phyloP scores from a whole-genome alignment of 2,329 filamentous ascomycete species.

The Trichoderma hamatum region DNA sequence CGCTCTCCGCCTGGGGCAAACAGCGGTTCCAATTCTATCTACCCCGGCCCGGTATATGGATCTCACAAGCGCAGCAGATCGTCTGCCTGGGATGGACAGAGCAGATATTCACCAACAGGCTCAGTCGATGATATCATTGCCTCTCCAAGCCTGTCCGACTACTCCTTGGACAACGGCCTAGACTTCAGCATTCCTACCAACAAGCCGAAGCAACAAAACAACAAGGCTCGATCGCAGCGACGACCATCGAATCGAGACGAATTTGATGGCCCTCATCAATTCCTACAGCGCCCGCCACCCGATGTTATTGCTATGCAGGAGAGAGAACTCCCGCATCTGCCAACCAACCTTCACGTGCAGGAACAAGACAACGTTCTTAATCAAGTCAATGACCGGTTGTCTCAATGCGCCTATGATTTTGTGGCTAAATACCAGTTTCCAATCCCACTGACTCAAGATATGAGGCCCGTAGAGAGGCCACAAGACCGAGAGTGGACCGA shows the following conservation, averaged over 20 bases:
- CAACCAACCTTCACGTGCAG: slow-evolving; percentile 78
- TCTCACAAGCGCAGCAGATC: slow-evolving; percentile 33
- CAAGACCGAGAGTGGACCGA: slow-evolving; percentile 87
- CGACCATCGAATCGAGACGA: slow-evolving; percentile 82
- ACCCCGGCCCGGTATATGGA: slow-evolving; percentile 28
- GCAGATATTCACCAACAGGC: slow-evolving; percentile 59
- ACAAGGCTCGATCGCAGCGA: slow-evolving; percentile 61
- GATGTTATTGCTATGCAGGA: slow-evolving; percentile 76
- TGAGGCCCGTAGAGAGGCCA: slow-evolving; percentile 73
- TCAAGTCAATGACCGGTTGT: slow-evolving; percentile 81
- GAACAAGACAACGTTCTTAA: slow-evolving; percentile 82
- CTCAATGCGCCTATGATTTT: slow-evolving; percentile 86
- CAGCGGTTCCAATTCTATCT: slow-evolving; percentile 33
- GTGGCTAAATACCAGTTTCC: slow-evolving; percentile 90
- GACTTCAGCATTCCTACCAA: slow-evolving; percentile 43
- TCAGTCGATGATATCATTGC: slow-evolving; percentile 62
- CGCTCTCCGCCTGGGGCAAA: slow-evolving; percentile 48
- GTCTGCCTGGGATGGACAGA: slow-evolving; percentile 53
- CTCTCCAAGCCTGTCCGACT: slow-evolving; percentile 64
- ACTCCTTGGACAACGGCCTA: slow-evolving; percentile 57
- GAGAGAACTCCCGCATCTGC: slow-evolving; percentile 77
- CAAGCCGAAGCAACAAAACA: slow-evolving; percentile 50
- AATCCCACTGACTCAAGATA: slow-evolving; percentile 80
- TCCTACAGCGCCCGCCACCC: slow-evolving; percentile 71
- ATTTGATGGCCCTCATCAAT: slow-evolving; percentile 85